A percentile compares a stretch with the other conserved stretches of the same genome.
Evolutionary conservation across 2,329 filamentous ascomycete species (phyloP).

Genomic region (Fusarium sp.): DNA sequence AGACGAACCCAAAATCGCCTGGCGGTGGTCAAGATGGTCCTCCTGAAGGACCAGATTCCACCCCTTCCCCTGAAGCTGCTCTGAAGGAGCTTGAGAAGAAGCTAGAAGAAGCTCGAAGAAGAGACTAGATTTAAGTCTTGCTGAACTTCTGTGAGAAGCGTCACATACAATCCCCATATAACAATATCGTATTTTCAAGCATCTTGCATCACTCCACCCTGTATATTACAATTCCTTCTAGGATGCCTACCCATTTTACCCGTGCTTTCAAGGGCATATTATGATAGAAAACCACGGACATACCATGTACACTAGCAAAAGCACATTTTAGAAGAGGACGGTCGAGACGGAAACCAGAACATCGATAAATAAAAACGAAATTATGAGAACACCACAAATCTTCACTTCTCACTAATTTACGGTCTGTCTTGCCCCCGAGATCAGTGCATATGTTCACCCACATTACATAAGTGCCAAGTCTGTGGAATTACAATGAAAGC

Average conservation of each 20-base stretch:
- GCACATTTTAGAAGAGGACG: neutral
- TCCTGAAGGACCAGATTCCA: neutral
- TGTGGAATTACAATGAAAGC: neutral
- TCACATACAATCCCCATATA: neutral
- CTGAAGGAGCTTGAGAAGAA: neutral
- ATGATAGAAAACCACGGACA: neutral
- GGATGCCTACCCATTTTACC: neutral
- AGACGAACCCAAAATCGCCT: neutral
- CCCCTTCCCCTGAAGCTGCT: neutral
- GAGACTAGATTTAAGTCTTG: neutral
- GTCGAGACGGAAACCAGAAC: neutral
- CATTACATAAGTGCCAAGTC: neutral
- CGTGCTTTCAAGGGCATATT: neutral
- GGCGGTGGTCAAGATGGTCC: neutral
- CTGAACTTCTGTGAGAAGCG: neutral
- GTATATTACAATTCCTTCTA: conserved; percentile 18
- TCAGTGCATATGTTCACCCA: neutral
- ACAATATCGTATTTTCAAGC: neutral
- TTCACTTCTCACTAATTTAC: neutral
- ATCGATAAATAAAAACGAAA: neutral
- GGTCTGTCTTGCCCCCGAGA: neutral
- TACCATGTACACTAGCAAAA: conserved; percentile 29
- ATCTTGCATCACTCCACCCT: neutral
- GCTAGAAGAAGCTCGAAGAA: neutral
- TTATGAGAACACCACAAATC: neutral